Base-by-base conservation (phyloP, 208 protist genomes). In the Lotmaria passim region DNA sequence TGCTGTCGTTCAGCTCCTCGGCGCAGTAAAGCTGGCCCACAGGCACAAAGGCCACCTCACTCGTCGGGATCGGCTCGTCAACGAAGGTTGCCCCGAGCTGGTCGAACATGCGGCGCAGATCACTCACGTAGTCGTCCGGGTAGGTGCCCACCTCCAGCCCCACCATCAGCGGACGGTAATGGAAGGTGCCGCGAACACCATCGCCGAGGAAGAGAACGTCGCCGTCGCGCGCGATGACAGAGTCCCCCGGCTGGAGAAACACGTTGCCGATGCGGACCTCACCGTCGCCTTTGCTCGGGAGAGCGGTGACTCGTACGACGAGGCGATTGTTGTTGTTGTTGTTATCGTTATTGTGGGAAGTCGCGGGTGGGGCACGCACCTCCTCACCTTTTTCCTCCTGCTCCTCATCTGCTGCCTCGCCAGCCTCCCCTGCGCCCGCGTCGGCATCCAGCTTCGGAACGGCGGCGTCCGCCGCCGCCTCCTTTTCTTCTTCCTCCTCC, bases 101-200 rank as follows among this genome's bases (percentile, higher is more conserved):
- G 24, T 67, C 36, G 59, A 86, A 93, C 75, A 91, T 85, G 53
- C 69, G 78, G 26, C 66, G 62, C 48, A 93, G 58, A 57, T 95
- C 90, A 17, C 28, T 47, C 24, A 79, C 53, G 58, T 85, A 78
- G 55, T 87, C 82, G 21, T 36, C 44, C 3, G 61, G 58, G 59
- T 90, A 87, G 24, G 60, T 59, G 38, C 58, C 73, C 30, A 51
- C 56, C 41, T 84, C 73, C 21, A 95, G 78, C 39, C 79, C 79
- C n/a, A 95, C 87, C 34, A 93, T 71, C 31, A 95, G 68, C 6
- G 90, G 90, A 7, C 90, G 86, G 65, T 85, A 95, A 21, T 62
- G 83, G 11, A 93, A 78, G 11, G 77, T 63, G 19, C 90, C 55
- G 14, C 60, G 33, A 24, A 83, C 72, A 19, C 73, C 59, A 24